Conservation (phyloP, 2,329 filamentous ascomycete species). For the Botrytis fragariae region DNA sequence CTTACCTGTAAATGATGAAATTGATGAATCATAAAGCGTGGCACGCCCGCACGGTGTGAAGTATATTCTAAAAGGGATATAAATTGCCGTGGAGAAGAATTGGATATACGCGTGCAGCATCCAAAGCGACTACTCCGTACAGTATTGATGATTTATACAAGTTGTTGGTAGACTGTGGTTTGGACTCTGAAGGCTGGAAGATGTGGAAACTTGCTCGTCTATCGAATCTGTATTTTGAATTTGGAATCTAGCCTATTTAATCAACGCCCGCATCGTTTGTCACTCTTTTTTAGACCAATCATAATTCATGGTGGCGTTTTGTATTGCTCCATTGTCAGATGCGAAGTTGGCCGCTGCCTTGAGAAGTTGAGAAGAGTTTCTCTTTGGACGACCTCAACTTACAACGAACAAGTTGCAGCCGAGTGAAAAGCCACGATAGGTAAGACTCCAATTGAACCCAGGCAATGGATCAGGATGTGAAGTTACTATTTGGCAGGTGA, state of each 20-base stretch:
- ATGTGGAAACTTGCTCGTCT: slow-evolving; percentile 1
- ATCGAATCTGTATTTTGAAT: neutral
- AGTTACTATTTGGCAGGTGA: slow-evolving; percentile 19
- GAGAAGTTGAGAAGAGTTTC: slow-evolving; percentile 3
- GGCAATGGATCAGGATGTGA: slow-evolving; percentile 12
- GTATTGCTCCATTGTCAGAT: slow-evolving; percentile 8
- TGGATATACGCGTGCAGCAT: neutral
- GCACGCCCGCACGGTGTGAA: neutral
- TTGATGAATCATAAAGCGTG: slow-evolving; percentile 6
- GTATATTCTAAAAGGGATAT: neutral
- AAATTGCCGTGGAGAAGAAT: neutral
- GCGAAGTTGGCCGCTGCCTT: slow-evolving; percentile 16
- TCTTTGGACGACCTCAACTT: slow-evolving; percentile 12
- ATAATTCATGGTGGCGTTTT: neutral
- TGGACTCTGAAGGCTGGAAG: neutral
- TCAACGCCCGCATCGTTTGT: neutral
- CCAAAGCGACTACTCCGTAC: neutral
- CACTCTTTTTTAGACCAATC: neutral
- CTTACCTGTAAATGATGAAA: neutral
- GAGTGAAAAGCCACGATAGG: slow-evolving; percentile 19
- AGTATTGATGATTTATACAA: neutral
- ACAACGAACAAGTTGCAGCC: slow-evolving; percentile 11
- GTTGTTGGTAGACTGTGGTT: neutral
- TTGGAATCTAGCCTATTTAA: slow-evolving; percentile 2
- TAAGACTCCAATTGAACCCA: slow-evolving; percentile 22